phyloP scores from a whole-genome alignment of 2,329 filamentous ascomycete species.

The Thermoascus crustaceus region DNA sequence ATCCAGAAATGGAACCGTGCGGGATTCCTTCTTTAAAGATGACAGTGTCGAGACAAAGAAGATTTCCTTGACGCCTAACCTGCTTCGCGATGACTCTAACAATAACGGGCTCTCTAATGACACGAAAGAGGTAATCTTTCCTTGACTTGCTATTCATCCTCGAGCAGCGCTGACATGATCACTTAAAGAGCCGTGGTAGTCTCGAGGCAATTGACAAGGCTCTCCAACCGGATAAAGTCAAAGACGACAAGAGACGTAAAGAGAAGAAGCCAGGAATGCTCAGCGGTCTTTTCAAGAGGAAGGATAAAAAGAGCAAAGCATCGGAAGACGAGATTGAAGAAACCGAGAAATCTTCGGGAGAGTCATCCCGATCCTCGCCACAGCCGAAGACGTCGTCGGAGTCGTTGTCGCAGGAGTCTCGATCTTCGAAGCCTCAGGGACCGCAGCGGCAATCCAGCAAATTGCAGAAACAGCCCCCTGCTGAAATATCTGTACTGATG shows the following conservation, averaged over 20 bases:
- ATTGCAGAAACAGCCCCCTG: conserved; percentile 60
- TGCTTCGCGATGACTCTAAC: conserved; percentile 69
- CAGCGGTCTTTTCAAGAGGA: conserved; percentile 60
- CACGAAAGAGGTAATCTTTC: conserved; percentile 29
- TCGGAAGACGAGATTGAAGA: conserved; percentile 40
- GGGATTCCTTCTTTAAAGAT: conserved; percentile 96
- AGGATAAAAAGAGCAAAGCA: conserved; percentile 52
- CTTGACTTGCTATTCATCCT: neutral
- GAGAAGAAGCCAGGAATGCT: conserved; percentile 65
- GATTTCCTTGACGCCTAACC: conserved; percentile 88
- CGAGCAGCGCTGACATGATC: conserved; percentile 5
- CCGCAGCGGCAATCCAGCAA: conserved; percentile 57
- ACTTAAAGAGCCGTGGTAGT: conserved; percentile 53
- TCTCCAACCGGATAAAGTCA: conserved; percentile 53
- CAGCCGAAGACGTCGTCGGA: conserved; percentile 39
- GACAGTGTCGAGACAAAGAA: conserved; percentile 93
- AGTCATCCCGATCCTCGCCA: conserved; percentile 41
- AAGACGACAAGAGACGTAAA: conserved; percentile 70
- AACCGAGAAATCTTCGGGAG: conserved; percentile 55
- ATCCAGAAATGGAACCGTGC: conserved; percentile 75
- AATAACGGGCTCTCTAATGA: conserved; percentile 21
- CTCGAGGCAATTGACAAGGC: conserved; percentile 70
- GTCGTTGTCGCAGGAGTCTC: conserved; percentile 31
- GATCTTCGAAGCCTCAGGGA: conserved; percentile 21
- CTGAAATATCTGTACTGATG: conserved; percentile 29